Evolutionary conservation across 768 basidiomycete genomes (phyloP).

Genomic region (Auriscalpium microsporum): DNA sequence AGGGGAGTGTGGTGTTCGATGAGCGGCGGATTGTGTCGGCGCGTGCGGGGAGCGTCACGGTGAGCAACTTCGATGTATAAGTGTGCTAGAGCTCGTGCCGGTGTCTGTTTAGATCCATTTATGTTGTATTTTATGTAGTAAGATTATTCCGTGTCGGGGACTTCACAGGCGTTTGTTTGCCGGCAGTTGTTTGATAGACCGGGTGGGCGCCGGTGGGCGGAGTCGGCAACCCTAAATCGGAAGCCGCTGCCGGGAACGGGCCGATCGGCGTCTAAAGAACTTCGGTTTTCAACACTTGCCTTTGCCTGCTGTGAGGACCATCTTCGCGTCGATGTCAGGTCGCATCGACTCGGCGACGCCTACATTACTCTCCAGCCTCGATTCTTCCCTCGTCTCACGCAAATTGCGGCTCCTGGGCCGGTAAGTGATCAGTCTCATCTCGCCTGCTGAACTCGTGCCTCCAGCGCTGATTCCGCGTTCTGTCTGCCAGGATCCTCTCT

Average conservation of each 20-base stretch:
- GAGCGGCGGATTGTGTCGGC: constrained; percentile 61
- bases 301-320: too few relatives aligned
- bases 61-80: constrained; percentile 54
- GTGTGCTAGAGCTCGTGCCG: too few relatives aligned
- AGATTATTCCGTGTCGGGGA: too few relatives aligned
- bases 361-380: background rate
- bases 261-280: too few relatives aligned
- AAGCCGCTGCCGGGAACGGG: too few relatives aligned
- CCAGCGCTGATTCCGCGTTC: background rate
- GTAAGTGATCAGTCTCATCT: constrained; percentile 8
- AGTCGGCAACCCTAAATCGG: too few relatives aligned
- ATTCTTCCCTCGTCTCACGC: constrained; percentile 11
- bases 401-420: constrained; percentile 15
- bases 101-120: too few relatives aligned
- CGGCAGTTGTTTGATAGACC: too few relatives aligned
- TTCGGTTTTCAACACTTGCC: too few relatives aligned
- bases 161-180: too few relatives aligned
- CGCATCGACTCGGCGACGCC: constrained; percentile 2
- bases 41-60: constrained; percentile 29
- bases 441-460: background rate
- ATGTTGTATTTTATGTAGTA: too few relatives aligned
- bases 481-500: constrained; percentile 7
- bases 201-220: too few relatives aligned
- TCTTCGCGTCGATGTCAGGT: background rate
- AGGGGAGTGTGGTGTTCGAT: constrained; percentile 57